Conservation (phyloP, 2,329 filamentous ascomycete species). For the Xylaria polymorpha region DNA sequence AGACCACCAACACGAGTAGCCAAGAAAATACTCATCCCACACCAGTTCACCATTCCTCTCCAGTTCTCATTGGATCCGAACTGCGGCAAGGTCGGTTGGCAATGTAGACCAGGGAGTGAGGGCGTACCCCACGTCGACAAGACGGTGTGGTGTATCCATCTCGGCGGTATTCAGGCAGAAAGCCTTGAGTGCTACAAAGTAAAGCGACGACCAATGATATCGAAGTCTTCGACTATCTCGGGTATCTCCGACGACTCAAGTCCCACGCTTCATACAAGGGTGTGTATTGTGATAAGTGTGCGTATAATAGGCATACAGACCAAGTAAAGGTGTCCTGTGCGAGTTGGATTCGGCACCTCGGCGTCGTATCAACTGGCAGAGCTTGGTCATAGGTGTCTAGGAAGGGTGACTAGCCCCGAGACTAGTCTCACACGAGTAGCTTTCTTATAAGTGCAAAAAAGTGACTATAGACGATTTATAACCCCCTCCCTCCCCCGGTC, state of each 20-base stretch:
- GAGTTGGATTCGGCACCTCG: conserved; percentile 9
- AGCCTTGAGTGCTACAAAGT: conserved; percentile 10
- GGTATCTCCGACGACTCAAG: conserved; percentile 21
- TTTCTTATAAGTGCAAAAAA: not conserved
- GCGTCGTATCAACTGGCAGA: not conserved
- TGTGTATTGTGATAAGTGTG: not conserved
- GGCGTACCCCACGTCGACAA: not conserved
- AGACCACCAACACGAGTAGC: not conserved
- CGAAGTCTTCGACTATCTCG: conserved; percentile 15
- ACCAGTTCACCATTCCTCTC: not conserved
- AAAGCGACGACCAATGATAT: conserved; percentile 20
- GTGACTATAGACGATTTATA: not conserved
- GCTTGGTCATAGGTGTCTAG: not conserved
- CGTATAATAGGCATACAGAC: not conserved
- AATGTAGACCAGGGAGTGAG: not conserved
- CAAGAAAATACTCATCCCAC: conserved; percentile 4
- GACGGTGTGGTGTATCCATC: conserved; percentile 20
- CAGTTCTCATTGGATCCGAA: not conserved
- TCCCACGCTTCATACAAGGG: not conserved
- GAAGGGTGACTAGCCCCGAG: not conserved
- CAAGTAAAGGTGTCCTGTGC: not conserved
- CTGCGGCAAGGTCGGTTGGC: not conserved
- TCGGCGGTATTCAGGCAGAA: conserved; percentile 32
- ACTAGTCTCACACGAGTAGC: not conserved
- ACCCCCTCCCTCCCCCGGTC: not conserved